Base-by-base conservation (phyloP, 2,329 filamentous ascomycete species). In the Rugonectria rugulosa region DNA sequence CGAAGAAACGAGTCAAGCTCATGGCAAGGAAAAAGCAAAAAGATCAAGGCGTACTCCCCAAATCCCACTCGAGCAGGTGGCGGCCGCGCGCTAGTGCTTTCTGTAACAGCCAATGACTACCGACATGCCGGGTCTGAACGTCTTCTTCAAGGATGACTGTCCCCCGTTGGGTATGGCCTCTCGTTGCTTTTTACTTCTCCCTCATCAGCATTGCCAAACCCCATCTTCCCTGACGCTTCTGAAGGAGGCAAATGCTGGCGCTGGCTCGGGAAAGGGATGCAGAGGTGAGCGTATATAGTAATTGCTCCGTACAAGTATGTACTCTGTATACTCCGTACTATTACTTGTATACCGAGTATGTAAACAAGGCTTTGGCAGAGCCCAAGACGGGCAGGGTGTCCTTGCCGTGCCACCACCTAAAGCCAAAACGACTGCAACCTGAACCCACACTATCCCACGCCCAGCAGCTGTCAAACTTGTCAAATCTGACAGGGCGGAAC, bases 401-500 rank as follows among this genome's bases (percentile, higher is more conserved):
- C 44, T 44, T 29, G 29, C 43, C 43, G 32, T 48, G 24, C 38
- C 15, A 20, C 32, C 34, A 10, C 21, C 23, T 49, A 32, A 43
- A 26, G 40, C 32, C 40, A 29, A 38, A 46, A 27, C 36, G 23
- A 48, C 41, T 42, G 38, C 45, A 44, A 54, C 44, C 52, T 37
- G 17, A 46, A 47, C 34, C 50, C 37, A 47, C 42, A 42, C 42
- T 38, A n/a, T n/a, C 26, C 36, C 20, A 31, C 19, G 29, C n/a
- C 37, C 37, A 50, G 46, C 27, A 55, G 52, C 52, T 55, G 55
- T 53, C 44, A 49, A 53, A 58, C 55, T 53, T 58, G 55, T 54
- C 55, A 58, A 58, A 58, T 51, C 48, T 58, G 55, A 58, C 50
- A 54, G 55, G 49, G 43, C 42, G 40, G 40, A 47, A 41, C 43